Conservation (phyloP, 768 basidiomycete genomes). For the Boletus huronensis region DNA sequence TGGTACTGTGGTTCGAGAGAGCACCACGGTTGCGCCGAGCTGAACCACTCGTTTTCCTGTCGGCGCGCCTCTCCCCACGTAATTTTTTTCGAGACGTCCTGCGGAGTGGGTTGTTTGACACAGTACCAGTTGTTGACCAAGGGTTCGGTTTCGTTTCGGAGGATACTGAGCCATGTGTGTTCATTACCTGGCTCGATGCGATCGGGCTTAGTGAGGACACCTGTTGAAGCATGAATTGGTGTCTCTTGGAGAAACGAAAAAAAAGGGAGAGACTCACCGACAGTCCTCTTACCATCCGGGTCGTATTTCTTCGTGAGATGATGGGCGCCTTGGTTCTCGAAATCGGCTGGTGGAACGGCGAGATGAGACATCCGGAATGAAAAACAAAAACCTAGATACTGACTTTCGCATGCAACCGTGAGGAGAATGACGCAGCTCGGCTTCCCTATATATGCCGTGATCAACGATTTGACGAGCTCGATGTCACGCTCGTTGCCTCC, state of each 20-base stretch:
- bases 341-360: no score
- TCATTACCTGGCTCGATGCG: conserved; percentile 38
- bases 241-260: conserved; percentile 32
- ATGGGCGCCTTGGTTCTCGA: no score
- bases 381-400: no score
- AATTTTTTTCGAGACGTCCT: conserved; percentile 21
- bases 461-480: conserved; percentile 55
- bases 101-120: conserved; percentile 39
- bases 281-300: conserved; percentile 61
- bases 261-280: conserved; percentile 48
- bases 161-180: conserved; percentile 50
- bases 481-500: no score
- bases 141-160: conserved; percentile 47
- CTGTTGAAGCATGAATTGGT: not conserved
- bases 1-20: conserved; percentile 48
- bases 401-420: conserved; percentile 49
- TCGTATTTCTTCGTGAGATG: conserved; percentile 60
- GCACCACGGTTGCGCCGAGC: conserved; percentile 49
- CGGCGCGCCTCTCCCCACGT: conserved; percentile 59
- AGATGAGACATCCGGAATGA: no score
- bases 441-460: conserved; percentile 56
- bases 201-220: conserved; percentile 64
- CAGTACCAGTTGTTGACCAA: conserved; percentile 34
- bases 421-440: conserved; percentile 68
- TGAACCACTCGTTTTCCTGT: conserved; percentile 58